Percentiles rank a stretch among this genome's conserved stretches.
These are phyloP conservation scores for Sugiyamaella boreocaroliniensis DNA, from an alignment of 805 yeast species.

Conservation along the genomic window DNA sequence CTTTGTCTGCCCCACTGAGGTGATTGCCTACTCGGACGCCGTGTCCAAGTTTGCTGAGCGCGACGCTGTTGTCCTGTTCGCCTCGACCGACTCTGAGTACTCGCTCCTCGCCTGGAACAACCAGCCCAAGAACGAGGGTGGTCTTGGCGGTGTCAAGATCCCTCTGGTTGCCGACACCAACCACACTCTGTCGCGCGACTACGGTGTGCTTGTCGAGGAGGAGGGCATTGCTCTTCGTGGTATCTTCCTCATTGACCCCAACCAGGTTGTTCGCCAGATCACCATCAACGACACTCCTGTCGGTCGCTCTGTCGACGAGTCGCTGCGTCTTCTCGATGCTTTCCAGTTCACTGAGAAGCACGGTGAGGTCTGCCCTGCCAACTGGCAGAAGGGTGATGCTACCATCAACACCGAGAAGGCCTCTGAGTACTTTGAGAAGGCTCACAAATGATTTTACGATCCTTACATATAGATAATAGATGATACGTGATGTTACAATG, in stretches of 20 bases:
- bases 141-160: conserved; percentile 89
- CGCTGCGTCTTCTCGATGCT: conserved; percentile 94
- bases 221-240: conserved; percentile 98
- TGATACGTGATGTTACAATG: not conserved
- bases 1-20: conserved; percentile 98
- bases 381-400: conserved; percentile 95
- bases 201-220: conserved; percentile 95
- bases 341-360: conserved; percentile 99
- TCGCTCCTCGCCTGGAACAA: conserved; percentile 97
- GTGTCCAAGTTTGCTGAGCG: conserved; percentile 80
- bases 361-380: conserved; percentile 99
- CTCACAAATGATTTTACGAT: conserved; percentile 33
- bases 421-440: conserved; percentile 70
- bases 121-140: conserved; percentile 94
- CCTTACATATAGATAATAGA: not conserved
- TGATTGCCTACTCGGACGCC: conserved; percentile 97
- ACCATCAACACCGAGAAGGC: conserved; percentile 77
- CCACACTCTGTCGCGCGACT: conserved; percentile 90
- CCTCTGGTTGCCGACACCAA: conserved; percentile 96
- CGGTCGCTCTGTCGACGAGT: conserved; percentile 98
- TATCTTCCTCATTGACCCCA: conserved; percentile 94
- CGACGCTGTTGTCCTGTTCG: conserved; percentile 84
- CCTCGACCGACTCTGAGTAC: conserved; percentile 98
- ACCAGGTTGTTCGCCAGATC: conserved; percentile 89
- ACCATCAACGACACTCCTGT: conserved; percentile 99